Base-by-base conservation (phyloP, 495 filamentous ascomycete species). In the Astrothelium subdiscretum region DNA sequence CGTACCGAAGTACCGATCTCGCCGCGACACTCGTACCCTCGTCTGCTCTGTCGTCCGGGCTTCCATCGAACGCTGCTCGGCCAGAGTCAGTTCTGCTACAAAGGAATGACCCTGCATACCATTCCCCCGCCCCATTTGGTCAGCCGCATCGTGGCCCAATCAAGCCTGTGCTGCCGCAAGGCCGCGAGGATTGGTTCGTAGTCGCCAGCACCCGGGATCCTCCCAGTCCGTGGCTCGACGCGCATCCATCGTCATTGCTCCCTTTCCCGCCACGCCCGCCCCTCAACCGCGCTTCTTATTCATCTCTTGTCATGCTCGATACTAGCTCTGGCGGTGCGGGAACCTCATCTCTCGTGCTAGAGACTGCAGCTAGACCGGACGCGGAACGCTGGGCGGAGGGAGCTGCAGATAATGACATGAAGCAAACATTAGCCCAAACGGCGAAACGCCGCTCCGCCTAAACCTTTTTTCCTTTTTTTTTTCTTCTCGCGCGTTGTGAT, bases 21-120 rank as follows among this genome's bases (percentile, higher is more conserved):
- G 12, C 48, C 24, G 11, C 12, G 20, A 5, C 24, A 24, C 48
- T 54, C 48, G 48, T 54, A 20, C 29, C 48, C 22, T 54, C 12
- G 22, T 24, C 24, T 29, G 48, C 48, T 54, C 48, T n/a, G n/a
- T n/a, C n/a, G n/a, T n/a, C n/a, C n/a, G 48, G 12, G 48, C 8
- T 38, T 15, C 15, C 8, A 6, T 38, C 15, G 48, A 54, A 27
- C 48, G 22, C n/a, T 54, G 48, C 48, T 54, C 22, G 48, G 24
- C 48, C 22, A 54, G 48, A 54, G 48, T 54, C 48, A 54, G 48
- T 54, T 54, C 48, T 54, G 48, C 48, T 54, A 29, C 48, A 54
- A 54, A 54, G 48, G 48, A 54, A 54, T 54, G 48, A 54, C 48
- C 48, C 48, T 54, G 48, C 48, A 54, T 54, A 54, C 48, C 48